These are phyloP conservation scores for Spergularia azorica DNA, from an alignment of 179 eudicot genomes.

Conservation along the genomic window DNA sequence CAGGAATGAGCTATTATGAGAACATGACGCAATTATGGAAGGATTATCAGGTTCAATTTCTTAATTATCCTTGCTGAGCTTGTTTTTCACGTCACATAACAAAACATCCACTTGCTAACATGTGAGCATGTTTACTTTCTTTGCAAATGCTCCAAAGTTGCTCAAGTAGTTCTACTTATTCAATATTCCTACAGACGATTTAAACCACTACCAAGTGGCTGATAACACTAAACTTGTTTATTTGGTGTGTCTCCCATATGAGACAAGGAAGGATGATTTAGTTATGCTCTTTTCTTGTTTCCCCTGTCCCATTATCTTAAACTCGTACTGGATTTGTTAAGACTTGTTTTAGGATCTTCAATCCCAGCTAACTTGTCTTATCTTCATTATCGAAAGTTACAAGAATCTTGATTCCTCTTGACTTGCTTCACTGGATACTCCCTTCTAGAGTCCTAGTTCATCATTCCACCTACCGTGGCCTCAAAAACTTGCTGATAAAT, in stretches of 20 bases:
- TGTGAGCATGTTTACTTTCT: not conserved
- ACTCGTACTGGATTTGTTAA: not conserved
- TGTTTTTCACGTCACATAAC: not conserved
- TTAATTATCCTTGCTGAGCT: not conserved
- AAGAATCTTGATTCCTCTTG: not conserved
- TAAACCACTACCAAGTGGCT: not conserved
- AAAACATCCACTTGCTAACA: not conserved
- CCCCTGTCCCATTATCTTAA: not conserved
- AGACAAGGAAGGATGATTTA: too few relatives aligned
- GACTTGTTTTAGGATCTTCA: too few relatives aligned
- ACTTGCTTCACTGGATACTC: too few relatives aligned
- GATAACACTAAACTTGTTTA: not conserved
- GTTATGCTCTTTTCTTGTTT: not conserved
- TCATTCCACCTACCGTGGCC: too few relatives aligned
- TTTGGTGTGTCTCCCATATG: not conserved
- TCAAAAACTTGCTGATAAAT: too few relatives aligned
- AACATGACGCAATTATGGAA: conserved; percentile 76
- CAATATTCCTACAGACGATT: not conserved
- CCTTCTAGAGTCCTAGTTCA: too few relatives aligned
- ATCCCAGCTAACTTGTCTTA: not conserved
- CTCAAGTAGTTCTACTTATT: not conserved
- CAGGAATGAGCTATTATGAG: conserved; percentile 77
- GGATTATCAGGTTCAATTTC: conserved; percentile 60
- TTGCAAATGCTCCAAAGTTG: not conserved
- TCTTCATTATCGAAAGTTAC: not conserved